Evolutionary conservation across 805 yeast genomes (phyloP), one percentile per base, ranked within the genome.

Genomic region (Allodekkera sacchari): DNA sequence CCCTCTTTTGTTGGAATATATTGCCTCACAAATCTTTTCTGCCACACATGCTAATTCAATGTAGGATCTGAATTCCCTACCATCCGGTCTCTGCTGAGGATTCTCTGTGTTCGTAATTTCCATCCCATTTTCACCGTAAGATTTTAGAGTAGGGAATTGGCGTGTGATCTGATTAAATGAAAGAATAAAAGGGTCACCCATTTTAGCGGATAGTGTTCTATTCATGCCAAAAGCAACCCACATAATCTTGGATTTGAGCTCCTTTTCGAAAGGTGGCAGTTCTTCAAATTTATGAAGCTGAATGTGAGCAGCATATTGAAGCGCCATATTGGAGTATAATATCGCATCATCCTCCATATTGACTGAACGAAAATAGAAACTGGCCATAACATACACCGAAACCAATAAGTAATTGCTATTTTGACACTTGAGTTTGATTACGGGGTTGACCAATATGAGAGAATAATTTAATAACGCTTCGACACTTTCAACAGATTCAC

Each of bases 151-250:
- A 2, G 53, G 53, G 9, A 42, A 30, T 4, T 37, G 40, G 15
- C 53, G 29, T 6, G 36, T 27, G 7, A 50, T 42, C 18, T 43
- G 41, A 6, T 31, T 18, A 28, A 31, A 35, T 3, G 31, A 25
- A 13, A 51, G 25, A 11, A 47, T 27, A 28, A 45, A 37, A 3
- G 41, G 38, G 20, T 44, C 43, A 9, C 56, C 56, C 43, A 44
- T 45, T 32, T 49, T 49, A 8, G 52, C 48, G 7, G 50, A 42
- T n/a, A 47, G 22, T 4, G 44, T 39, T 32, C 50, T 36, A 25
- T 48, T 49, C 13, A 44, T 37, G 6, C 52, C 53, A 33, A 41
- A 49, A 5, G 47, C 30, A 7, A 43, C 41, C 55, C 55, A 50
- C 34, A 42, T 44, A 3, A 49, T 35, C 16, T 50, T 33, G 10